Evolutionary conservation across 202 grass and related monocot genomes (phyloP), one percentile per base, ranked within the genome.

Genomic region (Dendrocalamus latiflorus): DNA sequence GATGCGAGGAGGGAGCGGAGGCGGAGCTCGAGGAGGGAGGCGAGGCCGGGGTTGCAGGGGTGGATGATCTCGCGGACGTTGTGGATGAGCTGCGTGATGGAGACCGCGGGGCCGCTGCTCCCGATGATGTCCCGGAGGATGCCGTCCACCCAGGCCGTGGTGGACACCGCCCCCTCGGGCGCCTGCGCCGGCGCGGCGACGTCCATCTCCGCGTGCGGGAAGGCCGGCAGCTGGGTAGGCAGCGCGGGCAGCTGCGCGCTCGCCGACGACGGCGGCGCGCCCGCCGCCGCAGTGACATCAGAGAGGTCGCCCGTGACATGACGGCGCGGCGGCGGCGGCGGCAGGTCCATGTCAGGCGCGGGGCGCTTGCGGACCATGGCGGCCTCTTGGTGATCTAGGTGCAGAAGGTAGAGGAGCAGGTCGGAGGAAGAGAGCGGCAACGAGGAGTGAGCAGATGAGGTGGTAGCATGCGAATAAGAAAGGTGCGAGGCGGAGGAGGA

Each of bases 31-130:
- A n/a, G n/a, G n/a, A n/a, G n/a, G n/a, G n/a, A n/a, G n/a, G n/a
- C n/a, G n/a, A n/a, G n/a, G n/a, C n/a, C n/a, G n/a, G n/a, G n/a
- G n/a, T n/a, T n/a, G n/a, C n/a, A n/a, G n/a, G n/a, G n/a, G n/a
- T n/a, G n/a, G 68, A 97, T 93, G 61, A 97, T 93, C 81, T 93
- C 94, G 30, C 94, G 87, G 4, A 97, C 89, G 84, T 93, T 97
- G 74, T 89, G 91, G 76, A 97, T 91, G 7, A 97, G 83, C 86
- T 97, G 94, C 7, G 94, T 48, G 76, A 97, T 59, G 62, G 91
- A 97, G 14, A 97, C 85, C 10, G 72, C 84, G 0, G 88, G 58
- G 24, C 85, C 74, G 67, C 78, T 65, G 53, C 87, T 89, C 21
- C 74, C 81, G 75, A 96, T 88, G 78, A 96, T 80, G 78, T 96